Conservation (phyloP, 2,329 filamentous ascomycete species). For the Cladosporium sp. region DNA sequence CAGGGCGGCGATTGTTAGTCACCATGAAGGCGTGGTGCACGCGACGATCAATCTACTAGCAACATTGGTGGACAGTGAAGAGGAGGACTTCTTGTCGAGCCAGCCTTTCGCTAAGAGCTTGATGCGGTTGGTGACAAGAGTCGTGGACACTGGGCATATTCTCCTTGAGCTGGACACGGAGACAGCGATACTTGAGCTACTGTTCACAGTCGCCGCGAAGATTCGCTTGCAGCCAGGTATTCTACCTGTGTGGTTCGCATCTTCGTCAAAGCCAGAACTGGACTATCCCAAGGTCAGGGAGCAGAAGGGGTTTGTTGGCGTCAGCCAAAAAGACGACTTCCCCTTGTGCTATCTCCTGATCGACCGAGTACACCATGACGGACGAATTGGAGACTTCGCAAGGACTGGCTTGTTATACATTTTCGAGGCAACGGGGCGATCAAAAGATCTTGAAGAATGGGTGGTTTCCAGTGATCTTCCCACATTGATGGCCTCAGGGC, state of each 20-base stretch:
- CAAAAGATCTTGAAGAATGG: slow-evolving; percentile 83
- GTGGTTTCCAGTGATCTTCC: slow-evolving; percentile 95
- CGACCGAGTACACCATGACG: slow-evolving; percentile 95
- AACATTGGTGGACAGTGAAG: slow-evolving; percentile 90
- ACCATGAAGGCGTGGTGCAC: slow-evolving; percentile 80
- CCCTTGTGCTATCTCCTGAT: slow-evolving; percentile 93
- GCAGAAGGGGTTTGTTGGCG: slow-evolving; percentile 71
- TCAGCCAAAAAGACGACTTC: slow-evolving; percentile 85
- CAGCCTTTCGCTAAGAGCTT: slow-evolving; percentile 79
- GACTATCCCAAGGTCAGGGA: slow-evolving; percentile 42
- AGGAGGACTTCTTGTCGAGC: slow-evolving; percentile 90
- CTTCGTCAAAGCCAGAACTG: slow-evolving; percentile 28
- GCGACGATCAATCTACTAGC: slow-evolving; percentile 85
- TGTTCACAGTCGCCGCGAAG: slow-evolving; percentile 96
- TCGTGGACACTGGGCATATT: slow-evolving; percentile 69
- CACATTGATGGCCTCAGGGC: slow-evolving; percentile 92
- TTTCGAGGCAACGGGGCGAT: slow-evolving; percentile 86
- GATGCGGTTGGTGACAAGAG: slow-evolving; percentile 78
- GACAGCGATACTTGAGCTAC: slow-evolving; percentile 81
- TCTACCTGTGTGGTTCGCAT: slow-evolving; percentile 85
- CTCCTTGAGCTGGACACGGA: slow-evolving; percentile 77
- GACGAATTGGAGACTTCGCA: slow-evolving; percentile 91
- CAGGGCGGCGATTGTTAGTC: slow-evolving; percentile 80
- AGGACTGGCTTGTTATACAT: slow-evolving; percentile 91
- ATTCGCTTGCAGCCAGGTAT: slow-evolving; percentile 86